These are phyloP conservation scores for Claviceps maximensis DNA, from an alignment of 2,329 filamentous ascomycete species.

Conservation along the genomic window DNA sequence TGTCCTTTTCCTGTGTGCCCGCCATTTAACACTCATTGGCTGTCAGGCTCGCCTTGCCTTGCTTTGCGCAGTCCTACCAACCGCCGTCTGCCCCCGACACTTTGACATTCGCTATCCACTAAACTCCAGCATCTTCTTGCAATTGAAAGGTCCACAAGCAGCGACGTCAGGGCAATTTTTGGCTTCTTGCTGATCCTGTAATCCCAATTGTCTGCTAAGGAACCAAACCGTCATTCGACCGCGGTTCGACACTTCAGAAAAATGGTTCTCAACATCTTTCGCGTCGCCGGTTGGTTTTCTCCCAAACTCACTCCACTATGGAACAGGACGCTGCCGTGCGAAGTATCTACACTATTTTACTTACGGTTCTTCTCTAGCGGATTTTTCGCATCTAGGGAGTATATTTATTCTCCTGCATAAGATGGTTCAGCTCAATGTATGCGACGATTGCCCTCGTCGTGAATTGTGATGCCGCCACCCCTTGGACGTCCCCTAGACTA, in stretches of 20 bases:
- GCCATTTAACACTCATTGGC: background rate
- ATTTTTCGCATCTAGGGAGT: constrained; percentile 88
- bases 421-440: constrained; percentile 83
- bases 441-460: constrained; percentile 13
- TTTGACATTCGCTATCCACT: background rate
- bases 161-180: background rate
- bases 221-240: background rate
- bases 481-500: background rate
- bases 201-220: background rate
- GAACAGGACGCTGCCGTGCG: constrained; percentile 7
- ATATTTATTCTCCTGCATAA: constrained; percentile 94
- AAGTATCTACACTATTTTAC: constrained; percentile 7
- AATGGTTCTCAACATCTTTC: constrained; percentile 46
- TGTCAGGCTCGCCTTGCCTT: constrained; percentile 2
- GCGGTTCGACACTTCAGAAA: constrained; percentile 4
- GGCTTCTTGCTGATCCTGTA: background rate
- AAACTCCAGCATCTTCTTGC: background rate
- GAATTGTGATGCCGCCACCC: constrained; percentile 8
- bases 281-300: constrained; percentile 36
- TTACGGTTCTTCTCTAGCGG: constrained; percentile 43
- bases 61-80: background rate
- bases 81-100: constrained; percentile 1
- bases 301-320: background rate
- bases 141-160: background rate
- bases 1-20: constrained; percentile 5